phyloP scores from a whole-genome alignment of 768 basidiomycete genomes.

The Lactifluus echinatus region DNA sequence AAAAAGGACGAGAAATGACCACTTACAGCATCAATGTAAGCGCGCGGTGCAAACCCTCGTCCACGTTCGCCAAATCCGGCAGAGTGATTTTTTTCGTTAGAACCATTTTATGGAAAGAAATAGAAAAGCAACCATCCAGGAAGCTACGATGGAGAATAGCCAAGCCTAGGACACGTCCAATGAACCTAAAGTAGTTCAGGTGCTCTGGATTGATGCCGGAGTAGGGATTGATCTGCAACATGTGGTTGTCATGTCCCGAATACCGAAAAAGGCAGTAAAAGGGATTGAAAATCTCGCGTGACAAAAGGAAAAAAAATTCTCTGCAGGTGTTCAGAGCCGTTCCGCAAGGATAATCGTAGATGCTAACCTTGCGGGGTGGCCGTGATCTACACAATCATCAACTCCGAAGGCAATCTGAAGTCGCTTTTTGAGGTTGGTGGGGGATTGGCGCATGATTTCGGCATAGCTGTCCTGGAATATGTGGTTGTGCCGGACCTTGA shows the following conservation, averaged over 20 bases:
- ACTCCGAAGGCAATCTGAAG: constrained; percentile 99
- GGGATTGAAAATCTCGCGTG: constrained; percentile 99
- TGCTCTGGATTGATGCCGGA: constrained; percentile 99
- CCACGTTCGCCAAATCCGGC: constrained; percentile 92
- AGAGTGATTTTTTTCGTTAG: constrained; percentile 94
- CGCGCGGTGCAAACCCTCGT: constrained; percentile 88
- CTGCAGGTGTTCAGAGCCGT: constrained; percentile 33
- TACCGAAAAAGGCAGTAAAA: constrained; percentile 99
- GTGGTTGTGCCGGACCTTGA: constrained; percentile 95
- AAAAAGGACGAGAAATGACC: not conserved
- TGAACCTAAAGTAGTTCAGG: constrained; percentile 99
- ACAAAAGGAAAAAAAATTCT: constrained; percentile 99
- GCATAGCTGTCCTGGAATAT: constrained; percentile 99
- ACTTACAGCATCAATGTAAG: constrained; percentile 98
- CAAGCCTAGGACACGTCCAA: constrained; percentile 88
- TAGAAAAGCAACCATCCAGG: constrained; percentile 98
- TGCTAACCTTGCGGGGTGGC: constrained; percentile 85
- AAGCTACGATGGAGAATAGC: constrained; percentile 99
- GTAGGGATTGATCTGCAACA: constrained; percentile 97
- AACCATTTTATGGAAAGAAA: constrained; percentile 99
- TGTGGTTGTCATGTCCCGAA: constrained; percentile 99
- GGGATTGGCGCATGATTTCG: constrained; percentile 99
- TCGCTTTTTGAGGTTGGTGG: constrained; percentile 96
- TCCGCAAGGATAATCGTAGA: not conserved
- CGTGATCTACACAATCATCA: constrained; percentile 98